Conservation (phyloP, 1,284 basidiomycete species). For the Boletus mariae region DNA sequence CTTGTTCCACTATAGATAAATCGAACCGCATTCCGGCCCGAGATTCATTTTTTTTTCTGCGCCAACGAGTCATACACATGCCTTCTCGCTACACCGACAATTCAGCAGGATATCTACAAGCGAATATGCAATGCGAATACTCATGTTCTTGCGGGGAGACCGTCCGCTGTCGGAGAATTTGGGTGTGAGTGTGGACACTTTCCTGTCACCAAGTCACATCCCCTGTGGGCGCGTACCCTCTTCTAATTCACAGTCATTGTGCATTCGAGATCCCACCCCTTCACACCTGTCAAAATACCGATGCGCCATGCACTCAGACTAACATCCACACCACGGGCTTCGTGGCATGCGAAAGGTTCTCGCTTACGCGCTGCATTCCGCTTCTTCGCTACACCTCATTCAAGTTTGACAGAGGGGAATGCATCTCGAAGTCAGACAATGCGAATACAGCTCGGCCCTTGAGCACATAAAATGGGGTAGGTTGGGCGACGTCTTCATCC, state of each 20-base stretch:
- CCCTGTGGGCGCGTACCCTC: neutral
- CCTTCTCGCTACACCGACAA: neutral
- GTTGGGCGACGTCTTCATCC: neutral
- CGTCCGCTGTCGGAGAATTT: neutral
- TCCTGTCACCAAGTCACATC: neutral
- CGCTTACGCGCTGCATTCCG: neutral
- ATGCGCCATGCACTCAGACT: neutral
- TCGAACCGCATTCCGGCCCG: neutral
- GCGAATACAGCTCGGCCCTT: neutral
- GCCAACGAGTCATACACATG: neutral
- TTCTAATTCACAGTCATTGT: neutral
- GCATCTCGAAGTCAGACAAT: neutral
- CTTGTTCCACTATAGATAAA: neutral
- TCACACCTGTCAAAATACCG: neutral
- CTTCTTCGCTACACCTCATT: neutral
- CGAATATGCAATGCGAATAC: neutral
- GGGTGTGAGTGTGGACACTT: neutral
- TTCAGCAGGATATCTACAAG: too few relatives aligned
- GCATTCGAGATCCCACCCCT: neutral
- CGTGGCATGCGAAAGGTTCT: neutral
- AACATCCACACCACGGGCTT: neutral
- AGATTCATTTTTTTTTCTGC: neutral
- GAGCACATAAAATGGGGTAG: slow-evolving; percentile 5
- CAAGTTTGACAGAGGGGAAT: neutral
- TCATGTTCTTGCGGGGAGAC: neutral